A percentile compares a stretch with the other conserved stretches of the same genome.
Evolutionary conservation across 2,329 filamentous ascomycete species (phyloP).

Genomic region (Colletotrichum sp.): DNA sequence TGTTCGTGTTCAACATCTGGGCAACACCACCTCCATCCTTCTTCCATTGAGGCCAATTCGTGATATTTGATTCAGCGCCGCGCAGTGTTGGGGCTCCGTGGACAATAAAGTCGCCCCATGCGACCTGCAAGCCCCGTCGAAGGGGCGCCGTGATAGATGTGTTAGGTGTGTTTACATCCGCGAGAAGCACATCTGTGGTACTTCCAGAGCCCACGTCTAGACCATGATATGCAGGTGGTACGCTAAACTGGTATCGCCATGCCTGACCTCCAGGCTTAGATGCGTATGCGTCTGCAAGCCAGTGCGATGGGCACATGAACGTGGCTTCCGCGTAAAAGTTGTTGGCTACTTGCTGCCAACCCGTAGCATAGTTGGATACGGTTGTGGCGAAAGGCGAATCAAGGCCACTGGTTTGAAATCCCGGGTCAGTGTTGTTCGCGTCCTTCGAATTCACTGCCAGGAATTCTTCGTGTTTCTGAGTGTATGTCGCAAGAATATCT

Average conservation of each 20-base stretch:
- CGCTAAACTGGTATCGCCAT: constrained; percentile 12
- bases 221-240: constrained; percentile 1
- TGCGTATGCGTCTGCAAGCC: constrained; percentile 7
- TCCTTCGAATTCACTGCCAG: background rate
- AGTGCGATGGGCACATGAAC: constrained; percentile 1
- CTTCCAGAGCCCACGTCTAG: background rate
- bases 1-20: background rate
- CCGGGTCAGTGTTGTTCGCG: constrained; percentile 8
- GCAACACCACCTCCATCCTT: background rate
- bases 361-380: constrained; percentile 4
- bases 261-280: background rate
- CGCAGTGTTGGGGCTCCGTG: background rate
- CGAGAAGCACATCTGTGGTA: background rate
- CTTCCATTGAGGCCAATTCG: background rate
- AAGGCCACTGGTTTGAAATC: background rate
- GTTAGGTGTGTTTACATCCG: background rate
- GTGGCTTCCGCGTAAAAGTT: constrained; percentile 12
- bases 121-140: background rate
- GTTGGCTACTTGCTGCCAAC: constrained; percentile 13
- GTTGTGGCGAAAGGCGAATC: background rate
- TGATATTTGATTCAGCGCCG: background rate
- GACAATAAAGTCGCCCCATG: constrained; percentile 7
- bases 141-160: background rate
- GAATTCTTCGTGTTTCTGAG: background rate
- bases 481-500: background rate